Evolutionary conservation across 73 alveolate genomes (phyloP), one percentile per base, ranked within the genome.

Genomic region (Effrenium voratum): DNA sequence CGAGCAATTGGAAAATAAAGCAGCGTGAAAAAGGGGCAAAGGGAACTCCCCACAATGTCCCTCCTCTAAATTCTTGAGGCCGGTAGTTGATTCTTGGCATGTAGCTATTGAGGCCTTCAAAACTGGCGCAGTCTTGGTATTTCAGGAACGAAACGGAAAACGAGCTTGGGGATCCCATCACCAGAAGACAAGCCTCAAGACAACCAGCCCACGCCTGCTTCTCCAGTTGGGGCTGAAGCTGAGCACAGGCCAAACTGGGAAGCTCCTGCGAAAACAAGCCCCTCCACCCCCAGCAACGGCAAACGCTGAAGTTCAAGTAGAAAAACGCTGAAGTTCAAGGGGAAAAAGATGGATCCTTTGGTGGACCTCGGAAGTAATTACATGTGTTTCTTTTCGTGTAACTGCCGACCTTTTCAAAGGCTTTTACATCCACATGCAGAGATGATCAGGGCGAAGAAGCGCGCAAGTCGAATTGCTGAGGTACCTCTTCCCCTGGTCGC

Each of bases 231-330:
- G 96, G 96, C 41, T 75, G 73, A 2, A 90, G 63, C 75, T 90
- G 96, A 24, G 87, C 26, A 30, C 82, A 72, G 3, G 82, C 82
- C 82, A 72, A 44, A 12, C 82, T 72, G 34, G 82, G 82, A 2
- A 72, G 82, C 82, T 72, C 82, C 82, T 72, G 13, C 30, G n/a
- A n/a, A n/a, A 49, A 49, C 92, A 81, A 81, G 92, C 92, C 6
- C 46, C 92, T 36, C 59, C 60, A 30, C 79, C 79, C 24, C 44
- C 80, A 34, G 45, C 80, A 16, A 15, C n/a, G 43, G 43, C 41
- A 5, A 5, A 10, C 32, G 12, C n/a, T 19, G 41, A 66, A 12
- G 77, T 10, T 26, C 77, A 28, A 19, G 38, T 12, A 66, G 87
- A 3, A 4, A 19, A 5, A 41, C 60, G 10, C 4, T 38, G 41